Base-by-base conservation (phyloP, 352 stramenopile species). In the Phytophthora fragariae region DNA sequence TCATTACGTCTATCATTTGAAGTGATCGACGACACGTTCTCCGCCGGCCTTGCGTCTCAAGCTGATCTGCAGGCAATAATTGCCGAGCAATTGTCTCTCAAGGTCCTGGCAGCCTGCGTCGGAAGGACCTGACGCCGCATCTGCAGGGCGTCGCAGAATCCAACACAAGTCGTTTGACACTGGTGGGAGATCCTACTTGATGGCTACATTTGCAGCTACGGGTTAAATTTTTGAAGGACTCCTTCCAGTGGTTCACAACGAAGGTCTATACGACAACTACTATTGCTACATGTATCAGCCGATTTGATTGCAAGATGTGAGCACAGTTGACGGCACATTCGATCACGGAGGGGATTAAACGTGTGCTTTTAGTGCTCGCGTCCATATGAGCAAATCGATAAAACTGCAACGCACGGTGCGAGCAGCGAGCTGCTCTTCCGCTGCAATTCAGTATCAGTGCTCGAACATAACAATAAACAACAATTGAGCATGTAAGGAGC, bases 311-410 rank as follows among this genome's bases (percentile, higher is more conserved):
- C 27, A 31, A 69, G 37, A 65, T 93, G 83, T 93, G 86, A 93
- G 62, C 81, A 92, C 86, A 88, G 75, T 93, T 93, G 86, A 93
- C 86, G 86, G 86, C 86, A 93, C 86, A 92, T 92, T 93, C 72
- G 76, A 88, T 86, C 84, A 93, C 73, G 53, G 75, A 80, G 53
- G 35, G 63, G 82, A 89, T 81, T 71, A 88, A 93, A 92, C 86
- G 86, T 93, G 86, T 93, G 86, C 86, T 93, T 93, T 93, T 84
- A 93, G 84, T 90, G 83, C 75, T 93, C 86, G 86, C 86, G 81
- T 93, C 76, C 44, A 50, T 93, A 86, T 93, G 55, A 87, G 86
- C 86, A 92, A 83, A 85, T 88, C 75, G 86, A 93, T 93, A 91
- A 90, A 90, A 93, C 75, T 90, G 77, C 81, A 90, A 65, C 82